Conservation (phyloP, 495 filamentous ascomycete genomes). For the Neurospora pannonica region DNA sequence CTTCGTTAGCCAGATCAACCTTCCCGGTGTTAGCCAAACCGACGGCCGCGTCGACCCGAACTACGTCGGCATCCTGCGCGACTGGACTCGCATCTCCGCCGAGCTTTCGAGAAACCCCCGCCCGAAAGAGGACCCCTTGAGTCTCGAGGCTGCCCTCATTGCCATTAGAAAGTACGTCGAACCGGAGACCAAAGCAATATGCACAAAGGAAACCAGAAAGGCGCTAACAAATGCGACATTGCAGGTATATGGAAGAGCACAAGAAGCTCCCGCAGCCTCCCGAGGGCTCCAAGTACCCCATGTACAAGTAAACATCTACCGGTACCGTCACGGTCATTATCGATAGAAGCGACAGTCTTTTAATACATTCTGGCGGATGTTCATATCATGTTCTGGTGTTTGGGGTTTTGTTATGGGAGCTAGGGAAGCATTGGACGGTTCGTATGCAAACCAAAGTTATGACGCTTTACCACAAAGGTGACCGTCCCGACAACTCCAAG, state of each 20-base stretch:
- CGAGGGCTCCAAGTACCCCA: slow-evolving; percentile 68
- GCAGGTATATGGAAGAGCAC: slow-evolving; percentile 90
- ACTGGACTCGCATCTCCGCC: slow-evolving; percentile 84
- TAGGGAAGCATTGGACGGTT: neutral
- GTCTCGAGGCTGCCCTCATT: slow-evolving; percentile 46
- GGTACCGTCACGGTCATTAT: neutral
- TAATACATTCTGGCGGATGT: neutral
- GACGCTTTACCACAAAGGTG: neutral
- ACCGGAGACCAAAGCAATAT: too few species aligned
- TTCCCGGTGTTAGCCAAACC: slow-evolving; percentile 76
- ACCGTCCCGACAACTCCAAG: neutral
- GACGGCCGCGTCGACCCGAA: slow-evolving; percentile 79
- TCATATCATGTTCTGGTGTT: neutral
- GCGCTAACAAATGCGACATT: slow-evolving; percentile 12
- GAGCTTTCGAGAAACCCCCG: slow-evolving; percentile 50
- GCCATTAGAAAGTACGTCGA: slow-evolving; percentile 19
- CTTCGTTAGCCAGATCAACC: slow-evolving; percentile 88
- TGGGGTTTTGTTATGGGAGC: neutral
- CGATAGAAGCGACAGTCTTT: neutral
- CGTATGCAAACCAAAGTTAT: neutral
- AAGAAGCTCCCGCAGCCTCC: slow-evolving; percentile 93
- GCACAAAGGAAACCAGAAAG: neutral
- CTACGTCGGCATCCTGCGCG: slow-evolving; percentile 70
- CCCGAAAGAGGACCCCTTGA: slow-evolving; percentile 27
- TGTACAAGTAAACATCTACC: slow-evolving; percentile 15